phyloP scores from a whole-genome alignment of 2,329 filamentous ascomycete genomes.

The Tolypocladium nubicola region DNA sequence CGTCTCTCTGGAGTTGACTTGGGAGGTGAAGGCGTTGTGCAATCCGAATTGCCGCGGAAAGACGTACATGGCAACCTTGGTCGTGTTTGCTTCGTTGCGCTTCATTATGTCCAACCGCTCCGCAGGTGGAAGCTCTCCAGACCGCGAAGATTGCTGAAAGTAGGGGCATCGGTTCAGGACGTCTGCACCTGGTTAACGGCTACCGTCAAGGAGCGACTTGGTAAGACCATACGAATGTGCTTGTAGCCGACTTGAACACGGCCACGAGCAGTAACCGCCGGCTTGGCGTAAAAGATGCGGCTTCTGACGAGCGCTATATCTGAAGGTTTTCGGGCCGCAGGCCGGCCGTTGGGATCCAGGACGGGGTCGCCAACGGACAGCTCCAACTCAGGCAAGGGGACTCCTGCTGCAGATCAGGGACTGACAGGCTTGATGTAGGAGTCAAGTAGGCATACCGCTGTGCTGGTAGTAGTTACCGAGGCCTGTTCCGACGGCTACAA shows the following conservation, averaged over 20 bases:
- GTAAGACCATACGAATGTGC: constrained; percentile 60
- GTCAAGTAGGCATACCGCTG: constrained; percentile 48
- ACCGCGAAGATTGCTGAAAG: not conserved
- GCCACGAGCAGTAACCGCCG: constrained; percentile 58
- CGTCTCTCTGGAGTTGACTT: constrained; percentile 53
- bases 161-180: constrained; percentile 61
- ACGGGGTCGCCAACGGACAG: not conserved
- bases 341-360: no score
- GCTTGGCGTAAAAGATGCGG: constrained; percentile 76
- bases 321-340: constrained; percentile 27
- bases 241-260: constrained; percentile 63
- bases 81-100: constrained; percentile 35
- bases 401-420: constrained; percentile 22
- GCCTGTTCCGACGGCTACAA: constrained; percentile 48
- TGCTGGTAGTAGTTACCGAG: constrained; percentile 65
- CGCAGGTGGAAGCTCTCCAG: not conserved
- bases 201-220: no score
- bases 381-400: constrained; percentile 38
- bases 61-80: constrained; percentile 79
- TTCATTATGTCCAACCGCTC: not conserved
- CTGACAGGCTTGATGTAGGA: not conserved
- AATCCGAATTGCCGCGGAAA: constrained; percentile 86
- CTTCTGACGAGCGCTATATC: constrained; percentile 69
- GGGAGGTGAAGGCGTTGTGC: constrained; percentile 82
- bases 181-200: constrained; percentile 40